Evolutionary conservation across 805 yeast genomes (phyloP).

Genomic region (Komagataella populi): DNA sequence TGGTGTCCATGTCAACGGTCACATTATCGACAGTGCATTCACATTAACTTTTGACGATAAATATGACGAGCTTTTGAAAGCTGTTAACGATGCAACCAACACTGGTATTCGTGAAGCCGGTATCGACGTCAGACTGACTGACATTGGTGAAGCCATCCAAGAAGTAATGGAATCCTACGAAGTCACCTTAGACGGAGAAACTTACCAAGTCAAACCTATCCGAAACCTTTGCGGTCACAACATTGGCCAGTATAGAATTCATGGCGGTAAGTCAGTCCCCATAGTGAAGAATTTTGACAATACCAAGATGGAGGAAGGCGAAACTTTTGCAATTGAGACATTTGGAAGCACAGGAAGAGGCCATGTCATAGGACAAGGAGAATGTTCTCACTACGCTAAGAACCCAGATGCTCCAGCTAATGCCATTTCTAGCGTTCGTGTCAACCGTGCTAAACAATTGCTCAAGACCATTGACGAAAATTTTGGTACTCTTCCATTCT

Average conservation of each 20-base stretch:
- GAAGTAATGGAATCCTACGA: constrained; percentile 97
- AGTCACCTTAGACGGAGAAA: constrained; percentile 78
- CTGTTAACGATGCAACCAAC: constrained; percentile 87
- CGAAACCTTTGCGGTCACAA: constrained; percentile 92
- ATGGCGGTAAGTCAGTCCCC: constrained; percentile 94
- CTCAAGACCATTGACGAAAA: constrained; percentile 58
- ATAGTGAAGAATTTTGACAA: constrained; percentile 86
- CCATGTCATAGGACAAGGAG: constrained; percentile 75
- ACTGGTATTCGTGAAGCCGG: constrained; percentile 92
- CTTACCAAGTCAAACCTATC: constrained; percentile 76
- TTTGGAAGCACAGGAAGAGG: constrained; percentile 97
- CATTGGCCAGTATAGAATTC: constrained; percentile 73
- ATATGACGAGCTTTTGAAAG: constrained; percentile 67
- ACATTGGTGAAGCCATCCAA: constrained; percentile 91
- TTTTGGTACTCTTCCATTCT: constrained; percentile 93
- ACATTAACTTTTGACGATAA: constrained; percentile 78
- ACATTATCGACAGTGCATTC: constrained; percentile 89
- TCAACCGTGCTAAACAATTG: constrained; percentile 58
- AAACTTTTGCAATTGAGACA: constrained; percentile 94
- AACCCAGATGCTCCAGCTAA: constrained; percentile 28
- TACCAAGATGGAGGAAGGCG: constrained; percentile 99
- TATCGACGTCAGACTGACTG: constrained; percentile 88
- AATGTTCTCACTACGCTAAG: constrained; percentile 85
- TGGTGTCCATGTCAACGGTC: constrained; percentile 94
- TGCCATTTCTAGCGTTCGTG: constrained; percentile 34